These are phyloP conservation scores for Tylopilus intermedius DNA, from an alignment of 768 basidiomycete species.

Conservation along the genomic window DNA sequence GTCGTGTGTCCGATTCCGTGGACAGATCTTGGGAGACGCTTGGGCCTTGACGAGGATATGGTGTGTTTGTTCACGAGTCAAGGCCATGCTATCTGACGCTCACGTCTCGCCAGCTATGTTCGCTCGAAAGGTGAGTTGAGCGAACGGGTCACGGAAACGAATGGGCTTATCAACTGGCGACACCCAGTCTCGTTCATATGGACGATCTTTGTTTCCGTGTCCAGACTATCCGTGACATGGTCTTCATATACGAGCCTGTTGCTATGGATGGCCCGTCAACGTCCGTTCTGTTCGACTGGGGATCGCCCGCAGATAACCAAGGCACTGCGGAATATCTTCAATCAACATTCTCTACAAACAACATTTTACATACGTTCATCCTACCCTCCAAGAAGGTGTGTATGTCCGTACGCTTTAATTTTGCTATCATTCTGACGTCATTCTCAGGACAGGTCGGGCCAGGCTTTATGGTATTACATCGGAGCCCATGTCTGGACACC, in stretches of 20 bases:
- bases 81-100: background rate
- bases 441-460: slow-evolving; percentile 28
- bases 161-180: background rate
- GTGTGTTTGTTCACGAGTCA: slow-evolving; percentile 28
- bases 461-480: slow-evolving; percentile 43
- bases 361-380: slow-evolving; percentile 47
- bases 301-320: slow-evolving; percentile 31
- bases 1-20: slow-evolving; percentile 31
- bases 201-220: slow-evolving; percentile 41
- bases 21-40: slow-evolving; percentile 18
- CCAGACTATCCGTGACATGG: slow-evolving; percentile 35
- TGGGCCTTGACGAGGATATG: slow-evolving; percentile 37
- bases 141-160: background rate
- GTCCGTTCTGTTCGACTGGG: slow-evolving; percentile 55
- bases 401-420: background rate
- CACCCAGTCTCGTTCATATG: slow-evolving; percentile 32
- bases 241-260: slow-evolving; percentile 54
- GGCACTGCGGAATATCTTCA: slow-evolving; percentile 33
- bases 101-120: slow-evolving; percentile 20
- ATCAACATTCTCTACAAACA: slow-evolving; percentile 11
- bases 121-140: slow-evolving; percentile 24
- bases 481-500: slow-evolving; percentile 45
- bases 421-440: slow-evolving; percentile 2
- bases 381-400: slow-evolving; percentile 42
- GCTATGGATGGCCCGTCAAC: slow-evolving; percentile 42